These are phyloP conservation scores for Odonthalia washingtoniensis DNA, from an alignment of 31 red algal species.

Conservation along the genomic window DNA sequence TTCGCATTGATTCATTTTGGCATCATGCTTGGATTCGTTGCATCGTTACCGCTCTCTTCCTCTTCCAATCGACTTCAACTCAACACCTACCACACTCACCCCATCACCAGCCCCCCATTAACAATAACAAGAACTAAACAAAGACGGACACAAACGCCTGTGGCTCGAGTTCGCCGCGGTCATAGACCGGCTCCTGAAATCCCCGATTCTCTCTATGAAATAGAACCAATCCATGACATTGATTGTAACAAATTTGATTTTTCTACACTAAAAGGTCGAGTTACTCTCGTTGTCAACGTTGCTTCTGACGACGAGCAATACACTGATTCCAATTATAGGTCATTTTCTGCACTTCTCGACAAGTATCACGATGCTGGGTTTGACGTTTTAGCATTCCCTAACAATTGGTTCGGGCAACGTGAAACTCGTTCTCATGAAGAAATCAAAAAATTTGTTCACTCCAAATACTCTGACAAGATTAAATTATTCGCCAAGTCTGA, in stretches of 20 bases:
- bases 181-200: conserved; percentile 44
- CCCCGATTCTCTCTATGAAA: conserved; percentile 55
- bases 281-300: conserved; percentile 71
- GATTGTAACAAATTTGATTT: conserved; percentile 60
- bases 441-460: conserved; percentile 59
- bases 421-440: conserved; percentile 59
- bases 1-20: too few relatives aligned
- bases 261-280: conserved; percentile 39
- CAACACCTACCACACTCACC: too few relatives aligned
- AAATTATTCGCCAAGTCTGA: conserved; percentile 55
- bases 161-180: conserved; percentile 27
- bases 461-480: conserved; percentile 55
- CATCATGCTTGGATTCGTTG: too few relatives aligned
- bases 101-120: too few relatives aligned
- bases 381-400: conserved; percentile 70
- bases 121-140: too few relatives aligned
- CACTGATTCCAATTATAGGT: conserved; percentile 57
- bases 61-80: too few relatives aligned
- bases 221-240: conserved; percentile 55
- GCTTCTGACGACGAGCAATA: conserved; percentile 68
- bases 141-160: neutral
- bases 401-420: conserved; percentile 81
- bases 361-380: conserved; percentile 61
- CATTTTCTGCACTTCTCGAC: conserved; percentile 47
- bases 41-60: too few relatives aligned